Base-by-base conservation (phyloP, 2,329 filamentous ascomycete genomes). In the Alternaria solani region DNA sequence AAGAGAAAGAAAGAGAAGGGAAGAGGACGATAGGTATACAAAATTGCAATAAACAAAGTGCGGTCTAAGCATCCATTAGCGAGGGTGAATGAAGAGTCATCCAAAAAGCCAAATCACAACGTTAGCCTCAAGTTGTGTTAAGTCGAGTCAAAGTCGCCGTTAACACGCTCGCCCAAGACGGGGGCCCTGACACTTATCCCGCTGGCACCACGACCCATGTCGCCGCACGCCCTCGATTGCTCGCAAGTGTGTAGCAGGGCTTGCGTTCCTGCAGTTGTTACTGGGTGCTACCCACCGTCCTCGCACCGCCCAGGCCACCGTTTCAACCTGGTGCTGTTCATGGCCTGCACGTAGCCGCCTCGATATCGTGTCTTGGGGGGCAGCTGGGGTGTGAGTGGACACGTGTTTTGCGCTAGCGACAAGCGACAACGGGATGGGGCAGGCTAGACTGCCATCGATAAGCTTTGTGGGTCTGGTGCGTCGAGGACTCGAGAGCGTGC, bases 231-330 rank as follows among this genome's bases (percentile, higher is more conserved):
- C 34, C 55, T 42, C 46, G 38, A 49, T 34, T 42, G 55, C 25
- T 34, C 26, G 30, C 20, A 52, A 52, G 56, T 48, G 44, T 56
- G 57, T 47, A 34, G 44, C 57, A 59, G 46, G 36, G 41, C 43
- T 55, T 52, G 59, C 53, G 74, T 75, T 73, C 70, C 74, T 77
- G 74, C 74, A 71, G 72, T 62, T 75, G 51, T 69, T 46, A 76
- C 69, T 77, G 74, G 74, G 62, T 68, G 66, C 47, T 56, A 55
- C 60, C 64, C 63, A 67, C 55, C 63, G 57, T 42, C 63, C 55
- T 63, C 61, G 61, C 68, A 64, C 55, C 53, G 55, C 46, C 48
- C 18, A 55, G 61, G 47, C 34, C 63, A 44, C 63, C 57, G 67
- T 70, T 66, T 73, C 67, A 65, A 70, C 61, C 64, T 67, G 65